Base-by-base conservation (phyloP, 2,329 filamentous ascomycete genomes). In the Trichophyton rubrum region DNA sequence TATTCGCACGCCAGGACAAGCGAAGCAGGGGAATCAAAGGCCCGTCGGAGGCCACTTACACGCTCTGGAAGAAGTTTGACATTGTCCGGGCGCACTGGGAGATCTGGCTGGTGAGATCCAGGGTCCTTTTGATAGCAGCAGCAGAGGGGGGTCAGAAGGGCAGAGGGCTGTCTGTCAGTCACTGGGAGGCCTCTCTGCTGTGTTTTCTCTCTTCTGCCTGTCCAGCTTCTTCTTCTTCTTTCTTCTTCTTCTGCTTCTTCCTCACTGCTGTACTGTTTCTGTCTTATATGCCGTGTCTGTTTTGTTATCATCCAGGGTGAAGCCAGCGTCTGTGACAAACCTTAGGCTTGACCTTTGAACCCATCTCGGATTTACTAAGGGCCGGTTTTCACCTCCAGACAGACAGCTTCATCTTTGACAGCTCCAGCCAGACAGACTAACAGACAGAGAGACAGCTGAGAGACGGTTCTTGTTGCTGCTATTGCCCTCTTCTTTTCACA, bases 41-140 rank as follows among this genome's bases (percentile, higher is more conserved):
- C 30, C 30, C 30, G 30, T 33, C 30, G 30, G 30, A 33, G 30
- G 33, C 9, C 33, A 76, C 75, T 70, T 77, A 79, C 77, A 78
- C 76, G 65, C 75, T 78, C 68, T 78, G 76, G 59, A 79, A 77
- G 67, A 78, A 78, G 56, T 73, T 77, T 58, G 76, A 73, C 77
- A 79, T 79, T 59, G 60, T 73, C 62, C 60, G 49, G 49, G 49
- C 27, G n/a, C 22, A n/a, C 49, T 30, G 49, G 17, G n/a, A 20
- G 20, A 53, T n/a, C 49, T 53, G 17, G 17, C 43, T 20, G 17
- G 20, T 15, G 17, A 53, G 49, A 20, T 24, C 49, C 20, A 20
- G 43, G 20, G 43, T 47, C n/a, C 9, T 22, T 47, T 11, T 47
- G 43, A 7, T 20, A 8, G 22, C 11, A 20, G 20, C n/a, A 47